phyloP scores from a whole-genome alignment of 192 early-diverging fungal species.

The Coemansia sp. region DNA sequence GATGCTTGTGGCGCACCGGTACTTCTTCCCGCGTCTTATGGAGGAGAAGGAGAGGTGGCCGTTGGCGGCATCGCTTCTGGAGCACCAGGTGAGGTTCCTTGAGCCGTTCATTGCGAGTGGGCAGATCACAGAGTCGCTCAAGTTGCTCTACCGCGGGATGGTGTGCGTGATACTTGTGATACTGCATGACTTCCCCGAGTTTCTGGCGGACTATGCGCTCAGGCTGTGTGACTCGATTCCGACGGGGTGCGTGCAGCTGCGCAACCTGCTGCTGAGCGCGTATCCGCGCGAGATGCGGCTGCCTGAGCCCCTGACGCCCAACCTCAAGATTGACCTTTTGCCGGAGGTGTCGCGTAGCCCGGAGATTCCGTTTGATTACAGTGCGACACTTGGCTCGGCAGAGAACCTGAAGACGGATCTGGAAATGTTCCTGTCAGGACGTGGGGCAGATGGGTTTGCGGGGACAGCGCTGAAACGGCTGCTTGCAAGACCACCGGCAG shows the following conservation, averaged over 20 bases:
- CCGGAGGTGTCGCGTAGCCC: conserved; percentile 88
- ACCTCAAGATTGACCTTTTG: conserved; percentile 87
- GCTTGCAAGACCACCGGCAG: conserved; percentile 4
- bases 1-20: conserved; percentile 87
- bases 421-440: conserved; percentile 68
- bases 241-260: conserved; percentile 85
- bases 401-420: conserved; percentile 71
- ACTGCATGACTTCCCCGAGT: conserved; percentile 97
- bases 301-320: conserved; percentile 95
- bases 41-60: conserved; percentile 81
- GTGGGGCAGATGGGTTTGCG: conserved; percentile 46
- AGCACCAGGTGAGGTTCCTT: conserved; percentile 83
- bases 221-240: conserved; percentile 93
- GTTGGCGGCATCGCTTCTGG: conserved; percentile 78
- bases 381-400: conserved; percentile 57
- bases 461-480: conserved; percentile 2
- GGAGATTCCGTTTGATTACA: conserved; percentile 84
- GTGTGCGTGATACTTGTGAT: conserved; percentile 89
- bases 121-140: conserved; percentile 72
- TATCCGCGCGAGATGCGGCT: conserved; percentile 93
- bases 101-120: conserved; percentile 75
- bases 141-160: conserved; percentile 85
- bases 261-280: conserved; percentile 95
- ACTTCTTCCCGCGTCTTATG: conserved; percentile 87
- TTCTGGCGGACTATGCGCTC: conserved; percentile 89